Conservation (phyloP, 371 early-diverging fungal genomes). For the Haplosporangium sp. region DNA sequence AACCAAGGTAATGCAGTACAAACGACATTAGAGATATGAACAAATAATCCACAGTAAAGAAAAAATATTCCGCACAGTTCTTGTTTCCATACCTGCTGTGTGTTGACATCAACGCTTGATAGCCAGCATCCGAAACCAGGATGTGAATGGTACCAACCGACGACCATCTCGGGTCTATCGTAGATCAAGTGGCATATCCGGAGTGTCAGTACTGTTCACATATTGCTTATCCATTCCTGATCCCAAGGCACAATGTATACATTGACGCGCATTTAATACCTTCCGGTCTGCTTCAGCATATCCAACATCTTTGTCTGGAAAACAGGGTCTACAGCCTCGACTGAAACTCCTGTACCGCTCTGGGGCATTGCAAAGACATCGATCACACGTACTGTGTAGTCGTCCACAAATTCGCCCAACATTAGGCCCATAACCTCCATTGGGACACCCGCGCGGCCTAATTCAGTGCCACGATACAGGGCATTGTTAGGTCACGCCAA, state of each 20-base stretch:
- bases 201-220: no score
- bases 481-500: not conserved
- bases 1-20: not conserved
- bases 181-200: not conserved
- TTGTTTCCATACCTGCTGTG: constrained; percentile 86
- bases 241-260: not conserved
- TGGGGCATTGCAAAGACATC: constrained; percentile 99
- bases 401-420: constrained; percentile 99
- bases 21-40: not conserved
- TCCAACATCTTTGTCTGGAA: constrained; percentile 99
- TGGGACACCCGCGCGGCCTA: constrained; percentile 99
- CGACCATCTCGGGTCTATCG: constrained; percentile 98
- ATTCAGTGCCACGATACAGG: constrained; percentile 3
- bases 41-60: no score
- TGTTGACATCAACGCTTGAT: constrained; percentile 99
- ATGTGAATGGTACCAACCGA: constrained; percentile 99
- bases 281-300: constrained; percentile 99
- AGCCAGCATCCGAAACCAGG: constrained; percentile 99
- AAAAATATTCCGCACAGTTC: no score
- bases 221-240: no score
- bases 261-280: constrained; percentile 59
- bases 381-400: constrained; percentile 99
- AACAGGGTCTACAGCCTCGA: constrained; percentile 99
- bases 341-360: constrained; percentile 99
- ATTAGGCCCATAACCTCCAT: constrained; percentile 99